A percentile compares a stretch with the other conserved stretches of the same genome.
Conservation (phyloP, 2,329 filamentous ascomycete genomes). For the Ceratocystiopsis sp. region DNA sequence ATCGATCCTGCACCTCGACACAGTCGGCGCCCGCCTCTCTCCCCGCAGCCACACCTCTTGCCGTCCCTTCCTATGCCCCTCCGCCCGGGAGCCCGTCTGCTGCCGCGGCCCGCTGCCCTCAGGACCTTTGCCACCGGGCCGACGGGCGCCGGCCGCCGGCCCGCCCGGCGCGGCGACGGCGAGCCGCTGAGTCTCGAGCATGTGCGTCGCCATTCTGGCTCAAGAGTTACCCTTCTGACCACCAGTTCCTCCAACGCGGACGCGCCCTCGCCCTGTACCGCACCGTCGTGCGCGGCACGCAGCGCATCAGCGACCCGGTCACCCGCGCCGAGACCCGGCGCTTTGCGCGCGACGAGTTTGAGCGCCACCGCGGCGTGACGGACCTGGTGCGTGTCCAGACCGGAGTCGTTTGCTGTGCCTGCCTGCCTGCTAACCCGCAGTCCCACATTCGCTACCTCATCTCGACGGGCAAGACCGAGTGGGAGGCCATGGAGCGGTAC, state of each 20-base stretch:
- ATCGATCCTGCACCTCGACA: too few species aligned
- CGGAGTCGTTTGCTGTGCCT: neutral
- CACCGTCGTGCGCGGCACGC: conserved; percentile 36
- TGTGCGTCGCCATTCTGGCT: too few species aligned
- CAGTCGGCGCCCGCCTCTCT: too few species aligned
- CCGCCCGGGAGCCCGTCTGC: neutral
- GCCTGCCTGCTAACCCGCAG: conserved; percentile 18
- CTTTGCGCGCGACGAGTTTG: conserved; percentile 44
- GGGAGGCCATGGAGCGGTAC: conserved; percentile 44
- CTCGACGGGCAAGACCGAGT: conserved; percentile 48
- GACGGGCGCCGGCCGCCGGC: conserved; percentile 8
- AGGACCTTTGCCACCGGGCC: conserved; percentile 18
- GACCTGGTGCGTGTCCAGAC: conserved; percentile 29
- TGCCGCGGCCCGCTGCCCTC: neutral
- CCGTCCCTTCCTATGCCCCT: too few species aligned
- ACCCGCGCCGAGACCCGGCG: conserved; percentile 37
- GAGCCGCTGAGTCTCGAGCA: conserved; percentile 34
- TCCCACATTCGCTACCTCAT: conserved; percentile 45
- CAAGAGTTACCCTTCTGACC: too few species aligned
- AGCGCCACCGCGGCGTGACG: conserved; percentile 36
- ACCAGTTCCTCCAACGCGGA: conserved; percentile 40
- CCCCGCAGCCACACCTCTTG: too few species aligned
- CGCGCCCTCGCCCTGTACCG: conserved; percentile 41
- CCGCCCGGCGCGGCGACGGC: conserved; percentile 18
- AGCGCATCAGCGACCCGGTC: conserved; percentile 29